A percentile compares a stretch with the other conserved stretches of the same genome.
Conservation (phyloP, 371 early-diverging fungal genomes). For the Blastocladiella emersonii region DNA sequence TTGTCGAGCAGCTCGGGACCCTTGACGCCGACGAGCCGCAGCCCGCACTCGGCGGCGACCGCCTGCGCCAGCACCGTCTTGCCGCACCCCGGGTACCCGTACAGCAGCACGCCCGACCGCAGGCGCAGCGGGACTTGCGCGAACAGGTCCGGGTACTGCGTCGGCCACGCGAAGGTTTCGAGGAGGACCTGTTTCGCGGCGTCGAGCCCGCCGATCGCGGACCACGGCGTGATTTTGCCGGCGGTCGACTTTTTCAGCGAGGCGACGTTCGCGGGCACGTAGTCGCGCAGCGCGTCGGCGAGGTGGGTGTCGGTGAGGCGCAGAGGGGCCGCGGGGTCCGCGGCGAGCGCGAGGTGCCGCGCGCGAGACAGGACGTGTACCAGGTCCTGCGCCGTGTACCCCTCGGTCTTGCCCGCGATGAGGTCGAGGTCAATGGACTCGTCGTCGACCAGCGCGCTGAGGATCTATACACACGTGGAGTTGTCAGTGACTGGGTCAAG, state of each 20-base stretch:
- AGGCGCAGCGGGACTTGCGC: constrained; percentile 85
- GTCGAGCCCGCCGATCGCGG: constrained; percentile 97
- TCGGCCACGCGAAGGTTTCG: constrained; percentile 95
- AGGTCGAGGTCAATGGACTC: not conserved
- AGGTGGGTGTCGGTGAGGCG: not conserved
- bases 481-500: no score
- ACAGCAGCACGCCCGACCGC: constrained; percentile 93
- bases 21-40: constrained; percentile 97
- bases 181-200: constrained; percentile 91
- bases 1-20: constrained; percentile 99
- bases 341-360: not conserved
- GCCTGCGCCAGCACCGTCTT: constrained; percentile 98
- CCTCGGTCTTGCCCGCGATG: not conserved
- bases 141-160: constrained; percentile 94
- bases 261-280: not conserved
- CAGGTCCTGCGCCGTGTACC: not conserved
- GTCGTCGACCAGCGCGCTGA: not conserved
- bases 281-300: not conserved
- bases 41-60: constrained; percentile 89
- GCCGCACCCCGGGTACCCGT: constrained; percentile 99
- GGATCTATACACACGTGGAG: no score
- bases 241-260: not conserved
- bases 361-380: not conserved
- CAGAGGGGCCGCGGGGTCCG: not conserved
- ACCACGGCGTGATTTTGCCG: constrained; percentile 53